phyloP scores from a whole-genome alignment of 352 stramenopile species.

The Albugo candida region DNA sequence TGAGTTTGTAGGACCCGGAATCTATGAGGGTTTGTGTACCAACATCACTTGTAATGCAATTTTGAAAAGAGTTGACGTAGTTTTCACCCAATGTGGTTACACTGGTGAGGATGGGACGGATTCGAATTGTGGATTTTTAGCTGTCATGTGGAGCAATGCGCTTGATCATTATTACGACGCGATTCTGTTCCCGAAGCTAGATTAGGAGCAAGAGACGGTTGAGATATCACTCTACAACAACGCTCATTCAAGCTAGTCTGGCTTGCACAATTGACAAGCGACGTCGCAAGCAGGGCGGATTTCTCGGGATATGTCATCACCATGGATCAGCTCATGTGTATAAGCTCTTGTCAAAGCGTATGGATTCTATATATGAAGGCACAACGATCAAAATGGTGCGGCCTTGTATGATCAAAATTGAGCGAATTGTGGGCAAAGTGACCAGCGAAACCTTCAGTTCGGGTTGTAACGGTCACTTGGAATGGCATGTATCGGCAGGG shows the following conservation, averaged over 20 bases:
- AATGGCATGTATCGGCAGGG: conserved; percentile 96
- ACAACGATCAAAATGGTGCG: conserved; percentile 81
- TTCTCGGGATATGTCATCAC: conserved; percentile 92
- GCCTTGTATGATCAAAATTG: conserved; percentile 81
- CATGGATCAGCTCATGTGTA: conserved; percentile 88
- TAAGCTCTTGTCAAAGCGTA: conserved; percentile 81
- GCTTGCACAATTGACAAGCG: conserved; percentile 86
- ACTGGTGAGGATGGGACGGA: conserved; percentile 98
- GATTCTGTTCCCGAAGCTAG: conserved; percentile 77
- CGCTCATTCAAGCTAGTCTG: conserved; percentile 87
- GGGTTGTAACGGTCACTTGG: conserved; percentile 92
- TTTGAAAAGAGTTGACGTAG: conserved; percentile 45
- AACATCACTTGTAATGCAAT: conserved; percentile 21
- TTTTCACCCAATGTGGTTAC: conserved; percentile 93
- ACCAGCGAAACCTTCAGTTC: conserved; percentile 94
- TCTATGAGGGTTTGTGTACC: conserved; percentile 90
- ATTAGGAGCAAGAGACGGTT: conserved; percentile 92
- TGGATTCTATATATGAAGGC: conserved; percentile 92
- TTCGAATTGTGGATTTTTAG: conserved; percentile 92
- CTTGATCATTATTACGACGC: conserved; percentile 27
- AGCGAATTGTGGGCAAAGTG: conserved; percentile 76
- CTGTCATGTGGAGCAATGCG: conserved; percentile 28
- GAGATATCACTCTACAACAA: conserved; percentile 93
- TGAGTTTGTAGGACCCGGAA: conserved; percentile 86
- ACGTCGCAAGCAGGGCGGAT: conserved; percentile 75